Percentiles rank a stretch among this genome's conserved stretches.
These are phyloP conservation scores for Nitzschia palea DNA, from an alignment of 108 stramenopile species.

Conservation along the genomic window DNA sequence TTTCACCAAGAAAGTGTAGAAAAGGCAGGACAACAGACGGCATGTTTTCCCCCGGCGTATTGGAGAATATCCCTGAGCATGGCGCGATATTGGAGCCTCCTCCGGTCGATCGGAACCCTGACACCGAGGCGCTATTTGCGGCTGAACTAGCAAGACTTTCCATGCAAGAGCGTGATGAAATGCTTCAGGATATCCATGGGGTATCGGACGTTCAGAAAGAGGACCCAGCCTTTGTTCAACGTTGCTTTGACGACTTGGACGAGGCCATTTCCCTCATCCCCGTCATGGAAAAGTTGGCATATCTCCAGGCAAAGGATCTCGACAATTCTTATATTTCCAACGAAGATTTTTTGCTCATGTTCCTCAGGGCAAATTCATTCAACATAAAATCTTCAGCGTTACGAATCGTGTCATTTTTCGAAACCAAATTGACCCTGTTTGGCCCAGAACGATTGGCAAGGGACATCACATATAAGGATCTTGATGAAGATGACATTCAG, in stretches of 20 bases:
- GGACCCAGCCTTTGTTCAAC: constrained; percentile 2
- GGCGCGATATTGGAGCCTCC: not conserved
- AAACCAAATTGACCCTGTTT: constrained; percentile 27
- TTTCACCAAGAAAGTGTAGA: too few species aligned
- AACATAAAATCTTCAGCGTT: constrained; percentile 11
- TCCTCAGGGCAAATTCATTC: constrained; percentile 20
- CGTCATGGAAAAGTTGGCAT: constrained; percentile 8
- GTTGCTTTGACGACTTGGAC: not conserved
- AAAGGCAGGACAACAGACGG: too few species aligned
- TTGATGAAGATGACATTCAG: constrained; percentile 23
- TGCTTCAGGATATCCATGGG: constrained; percentile 26
- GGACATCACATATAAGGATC: constrained; percentile 19
- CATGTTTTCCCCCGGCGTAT: not conserved
- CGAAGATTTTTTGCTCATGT: constrained; percentile 19
- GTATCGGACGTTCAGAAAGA: constrained; percentile 9
- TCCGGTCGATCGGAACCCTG: not conserved
- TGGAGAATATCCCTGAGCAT: not conserved
- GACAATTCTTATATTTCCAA: constrained; percentile 2
- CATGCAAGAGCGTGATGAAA: constrained; percentile 32
- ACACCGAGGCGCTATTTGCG: constrained; percentile 11
- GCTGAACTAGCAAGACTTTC: constrained; percentile 21
- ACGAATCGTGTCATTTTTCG: constrained; percentile 21
- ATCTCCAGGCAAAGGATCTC: constrained; percentile 8
- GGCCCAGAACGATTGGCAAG: constrained; percentile 19
- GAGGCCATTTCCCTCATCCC: constrained; percentile 17